These are phyloP conservation scores for Bimuria novae-zelandiae DNA, from an alignment of 2,329 filamentous ascomycete species.

Conservation along the genomic window DNA sequence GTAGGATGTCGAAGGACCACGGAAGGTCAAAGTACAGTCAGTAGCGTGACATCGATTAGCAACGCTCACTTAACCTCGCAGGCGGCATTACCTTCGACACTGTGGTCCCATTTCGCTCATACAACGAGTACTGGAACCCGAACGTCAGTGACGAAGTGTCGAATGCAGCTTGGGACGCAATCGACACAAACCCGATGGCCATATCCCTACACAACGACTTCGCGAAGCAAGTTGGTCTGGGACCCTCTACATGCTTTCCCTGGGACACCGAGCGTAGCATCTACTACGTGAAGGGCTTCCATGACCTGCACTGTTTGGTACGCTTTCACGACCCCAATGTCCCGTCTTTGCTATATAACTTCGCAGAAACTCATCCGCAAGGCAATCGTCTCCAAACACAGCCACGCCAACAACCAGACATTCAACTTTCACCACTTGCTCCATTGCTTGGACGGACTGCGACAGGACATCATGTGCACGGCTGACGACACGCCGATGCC, in stretches of 20 bases:
- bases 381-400: constrained; percentile 37
- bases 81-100: constrained; percentile 36
- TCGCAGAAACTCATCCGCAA: constrained; percentile 41
- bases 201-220: constrained; percentile 37
- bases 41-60: not conserved
- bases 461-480: constrained; percentile 42
- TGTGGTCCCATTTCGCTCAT: constrained; percentile 29
- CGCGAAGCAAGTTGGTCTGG: constrained; percentile 27
- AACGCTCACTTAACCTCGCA: constrained; percentile 6
- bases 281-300: constrained; percentile 43
- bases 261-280: constrained; percentile 43
- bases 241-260: constrained; percentile 35
- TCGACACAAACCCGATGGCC: constrained; percentile 40
- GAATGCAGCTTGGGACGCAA: constrained; percentile 41
- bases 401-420: constrained; percentile 23
- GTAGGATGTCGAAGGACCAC: constrained; percentile 15
- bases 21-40: constrained; percentile 34
- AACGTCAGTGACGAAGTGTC: constrained; percentile 30
- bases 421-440: constrained; percentile 37
- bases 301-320: constrained; percentile 43
- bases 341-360: not conserved
- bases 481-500: constrained; percentile 45
- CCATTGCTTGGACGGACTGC: constrained; percentile 40
- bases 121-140: constrained; percentile 38
- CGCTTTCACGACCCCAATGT: not conserved